Percentiles rank a stretch among this genome's conserved stretches.
These are phyloP conservation scores for Pseudogymnoascus sp. DNA, from an alignment of 2,329 filamentous ascomycete genomes.

Conservation along the genomic window DNA sequence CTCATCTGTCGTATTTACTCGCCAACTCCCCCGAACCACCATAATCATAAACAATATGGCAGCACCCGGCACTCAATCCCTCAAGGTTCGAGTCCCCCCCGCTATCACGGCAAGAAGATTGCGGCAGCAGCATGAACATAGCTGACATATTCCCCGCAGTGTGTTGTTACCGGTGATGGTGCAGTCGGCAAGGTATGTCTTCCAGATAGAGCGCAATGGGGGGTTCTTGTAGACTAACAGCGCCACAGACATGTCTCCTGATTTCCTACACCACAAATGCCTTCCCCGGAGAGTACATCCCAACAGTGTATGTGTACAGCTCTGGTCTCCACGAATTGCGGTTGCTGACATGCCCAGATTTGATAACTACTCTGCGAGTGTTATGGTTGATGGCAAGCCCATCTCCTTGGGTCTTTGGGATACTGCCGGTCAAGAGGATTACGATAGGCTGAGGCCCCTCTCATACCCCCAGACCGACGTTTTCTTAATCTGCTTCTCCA, in stretches of 20 bases:
- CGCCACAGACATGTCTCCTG: constrained; percentile 80
- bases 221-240: constrained; percentile 26
- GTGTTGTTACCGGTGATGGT: constrained; percentile 98
- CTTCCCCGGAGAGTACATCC: constrained; percentile 99
- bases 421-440: constrained; percentile 98
- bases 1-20: not conserved
- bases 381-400: constrained; percentile 97
- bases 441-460: constrained; percentile 86
- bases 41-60: constrained; percentile 52
- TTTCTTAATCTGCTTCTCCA: constrained; percentile 96
- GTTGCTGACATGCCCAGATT: constrained; percentile 52
- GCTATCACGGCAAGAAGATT: constrained; percentile 12
- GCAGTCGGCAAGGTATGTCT: constrained; percentile 86
- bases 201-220: not conserved
- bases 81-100: constrained; percentile 59
- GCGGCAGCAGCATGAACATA: constrained; percentile 13
- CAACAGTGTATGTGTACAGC: constrained; percentile 67
- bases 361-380: constrained; percentile 97
- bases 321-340: constrained; percentile 14
- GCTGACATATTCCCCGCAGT: constrained; percentile 45
- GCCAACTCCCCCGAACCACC: not conserved
- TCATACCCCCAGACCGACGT: constrained; percentile 98
- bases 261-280: constrained; percentile 99
- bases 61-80: constrained; percentile 70
- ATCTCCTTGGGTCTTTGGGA: constrained; percentile 97